These are phyloP conservation scores for Microdochium nivale DNA, from an alignment of 2,329 filamentous ascomycete species.

Conservation along the genomic window DNA sequence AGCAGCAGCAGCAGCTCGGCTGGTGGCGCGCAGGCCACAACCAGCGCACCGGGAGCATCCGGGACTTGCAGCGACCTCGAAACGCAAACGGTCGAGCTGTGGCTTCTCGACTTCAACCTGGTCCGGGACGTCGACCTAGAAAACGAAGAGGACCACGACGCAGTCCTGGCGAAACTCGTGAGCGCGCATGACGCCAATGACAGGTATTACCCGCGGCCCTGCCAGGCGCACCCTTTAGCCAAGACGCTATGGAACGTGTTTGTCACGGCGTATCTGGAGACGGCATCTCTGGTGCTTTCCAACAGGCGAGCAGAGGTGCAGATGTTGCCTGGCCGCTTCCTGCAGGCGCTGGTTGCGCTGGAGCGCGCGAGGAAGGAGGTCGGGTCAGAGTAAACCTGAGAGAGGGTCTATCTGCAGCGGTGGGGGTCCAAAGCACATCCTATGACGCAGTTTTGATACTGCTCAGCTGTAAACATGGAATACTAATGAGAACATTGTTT, in stretches of 20 bases:
- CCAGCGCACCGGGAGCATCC: neutral
- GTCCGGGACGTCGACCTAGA: constrained; percentile 13
- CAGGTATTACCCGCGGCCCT: neutral
- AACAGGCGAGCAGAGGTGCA: neutral
- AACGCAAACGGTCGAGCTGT: constrained; percentile 11
- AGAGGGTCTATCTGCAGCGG: no score
- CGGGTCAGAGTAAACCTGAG: no score
- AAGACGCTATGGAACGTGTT: neutral
- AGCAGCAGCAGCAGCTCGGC: neutral
- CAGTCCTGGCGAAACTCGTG: no score
- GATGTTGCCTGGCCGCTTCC: neutral
- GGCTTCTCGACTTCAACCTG: constrained; percentile 23
- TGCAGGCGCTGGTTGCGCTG: neutral
- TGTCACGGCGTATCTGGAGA: neutral
- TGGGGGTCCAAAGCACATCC: no score
- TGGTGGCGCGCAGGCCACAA: neutral
- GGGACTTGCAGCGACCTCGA: constrained; percentile 4
- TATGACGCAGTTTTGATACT: no score
- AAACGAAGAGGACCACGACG: constrained; percentile 2
- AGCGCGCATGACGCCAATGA: neutral
- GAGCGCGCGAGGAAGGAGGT: neutral
- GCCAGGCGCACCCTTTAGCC: neutral
- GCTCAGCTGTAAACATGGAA: no score
- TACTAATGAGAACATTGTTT: no score
- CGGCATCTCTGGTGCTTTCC: neutral